Evolutionary conservation across 2,329 filamentous ascomycete genomes (phyloP), one percentile per base, ranked within the genome.

Genomic region (Triangularia verruculosa): DNA sequence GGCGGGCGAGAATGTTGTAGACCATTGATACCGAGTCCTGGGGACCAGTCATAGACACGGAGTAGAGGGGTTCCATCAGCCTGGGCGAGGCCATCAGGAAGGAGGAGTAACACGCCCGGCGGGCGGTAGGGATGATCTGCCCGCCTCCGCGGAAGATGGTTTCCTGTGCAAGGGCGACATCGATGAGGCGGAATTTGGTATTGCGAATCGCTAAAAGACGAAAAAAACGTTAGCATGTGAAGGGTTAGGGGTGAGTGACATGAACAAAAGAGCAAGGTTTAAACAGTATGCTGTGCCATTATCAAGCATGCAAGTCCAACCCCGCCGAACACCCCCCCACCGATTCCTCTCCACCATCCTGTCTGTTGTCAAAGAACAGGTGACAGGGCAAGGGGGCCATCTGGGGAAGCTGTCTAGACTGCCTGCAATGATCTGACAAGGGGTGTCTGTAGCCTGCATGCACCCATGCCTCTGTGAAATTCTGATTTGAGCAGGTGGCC

Each of bases 41-140:
- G 15, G 93, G 93, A 0, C 94, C 94, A 3, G 92, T 95, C 86
- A 98, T 96, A 51, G 90, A 92, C 71, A 94, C 94, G 4, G 89
- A 86, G 79, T 97, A 99, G 54, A 98, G 85, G 0, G 95, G 95
- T 77, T 99, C 95, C 93, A 99, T 98, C 28, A 99, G 84, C 54
- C 95, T 88, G 27, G 95, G 95, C 22, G 92, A 95, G 2, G 95
- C 94, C 92, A 98, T 97, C 56, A 99, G 83, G 82, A 99, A 99
- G 15, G 92, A 95, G 6, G 90, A 94, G 78, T 99, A 99, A 77
- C 95, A 94, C 11, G 95, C 93, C 62, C 95, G 87, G 61, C 95
- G 89, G 64, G 93, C 89, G 0, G 95, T 98, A 54, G 95, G 95
- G 74, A 99, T 99, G 74, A 99, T 96, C 77, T 99, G 95, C 53